Evolutionary conservation across 1,284 basidiomycete genomes (phyloP).

Genomic region (Heterobasidion annosum): DNA sequence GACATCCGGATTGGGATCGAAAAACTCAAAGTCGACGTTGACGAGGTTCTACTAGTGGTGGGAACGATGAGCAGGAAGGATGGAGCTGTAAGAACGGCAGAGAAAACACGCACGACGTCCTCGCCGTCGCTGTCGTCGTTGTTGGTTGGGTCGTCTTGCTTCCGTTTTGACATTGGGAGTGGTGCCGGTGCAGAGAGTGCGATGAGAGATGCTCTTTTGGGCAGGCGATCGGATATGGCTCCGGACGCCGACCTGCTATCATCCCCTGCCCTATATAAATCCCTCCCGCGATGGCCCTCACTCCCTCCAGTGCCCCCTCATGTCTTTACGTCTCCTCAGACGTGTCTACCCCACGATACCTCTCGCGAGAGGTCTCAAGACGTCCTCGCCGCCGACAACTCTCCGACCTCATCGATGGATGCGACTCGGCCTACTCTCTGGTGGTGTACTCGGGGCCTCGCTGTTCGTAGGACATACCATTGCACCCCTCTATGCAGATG

Average conservation of each 20-base stretch:
- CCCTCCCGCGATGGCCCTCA: neutral
- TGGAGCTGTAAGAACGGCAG: neutral
- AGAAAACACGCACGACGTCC: conserved; percentile 17
- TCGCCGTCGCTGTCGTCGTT: conserved; percentile 18
- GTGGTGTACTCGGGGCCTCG: conserved; percentile 5
- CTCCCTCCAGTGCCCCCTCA: neutral
- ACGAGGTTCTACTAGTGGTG: conserved; percentile 43
- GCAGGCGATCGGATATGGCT: too few relatives aligned
- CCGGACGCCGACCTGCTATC: neutral
- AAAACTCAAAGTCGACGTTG: conserved; percentile 91
- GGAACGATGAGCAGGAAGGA: neutral
- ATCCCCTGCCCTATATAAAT: neutral
- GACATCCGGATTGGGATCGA: conserved; percentile 71
- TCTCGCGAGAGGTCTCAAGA: neutral
- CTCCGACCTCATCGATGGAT: neutral
- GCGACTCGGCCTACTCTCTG: neutral
- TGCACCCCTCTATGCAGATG: conserved; percentile 7
- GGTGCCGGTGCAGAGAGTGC: neutral
- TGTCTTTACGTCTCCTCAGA: neutral
- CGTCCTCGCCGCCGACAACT: neutral
- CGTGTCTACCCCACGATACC: neutral
- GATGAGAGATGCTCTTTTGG: neutral
- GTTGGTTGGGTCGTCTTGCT: conserved; percentile 15
- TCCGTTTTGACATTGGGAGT: conserved; percentile 18
- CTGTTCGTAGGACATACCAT: conserved; percentile 4